Evolutionary conservation across 768 basidiomycete species (phyloP).

Genomic region (Tephrocybe rancida): DNA sequence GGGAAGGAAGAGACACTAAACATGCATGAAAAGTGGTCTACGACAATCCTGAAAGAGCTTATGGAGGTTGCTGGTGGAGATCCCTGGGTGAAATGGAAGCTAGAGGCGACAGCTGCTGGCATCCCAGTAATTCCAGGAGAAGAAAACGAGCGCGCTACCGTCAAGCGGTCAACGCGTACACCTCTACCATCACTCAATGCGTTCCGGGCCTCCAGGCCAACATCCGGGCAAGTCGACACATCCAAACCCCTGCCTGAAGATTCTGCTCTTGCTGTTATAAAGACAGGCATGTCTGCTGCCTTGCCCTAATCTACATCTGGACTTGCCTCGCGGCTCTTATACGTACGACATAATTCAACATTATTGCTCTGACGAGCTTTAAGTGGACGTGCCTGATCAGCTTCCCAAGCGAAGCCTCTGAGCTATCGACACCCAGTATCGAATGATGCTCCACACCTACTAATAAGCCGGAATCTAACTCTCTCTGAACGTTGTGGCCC

Average conservation of each 20-base stretch:
- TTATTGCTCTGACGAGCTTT: too few relatives aligned
- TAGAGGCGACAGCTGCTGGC: conserved; percentile 45
- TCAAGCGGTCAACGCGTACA: conserved; percentile 21
- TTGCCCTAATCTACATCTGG: conserved; percentile 20
- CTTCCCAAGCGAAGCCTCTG: too few relatives aligned
- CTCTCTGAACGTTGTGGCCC: too few relatives aligned
- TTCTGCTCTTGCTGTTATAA: neutral
- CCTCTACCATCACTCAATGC: conserved; percentile 26
- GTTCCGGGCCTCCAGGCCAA: conserved; percentile 12
- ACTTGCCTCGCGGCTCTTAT: neutral
- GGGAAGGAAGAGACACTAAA: conserved; percentile 50
- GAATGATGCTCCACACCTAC: too few relatives aligned
- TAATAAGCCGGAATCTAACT: too few relatives aligned
- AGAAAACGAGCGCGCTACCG: conserved; percentile 26
- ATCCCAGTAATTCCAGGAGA: conserved; percentile 51
- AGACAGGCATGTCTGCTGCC: conserved; percentile 26
- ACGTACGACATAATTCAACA: conserved; percentile 7
- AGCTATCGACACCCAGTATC: too few relatives aligned
- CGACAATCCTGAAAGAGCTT: conserved; percentile 65
- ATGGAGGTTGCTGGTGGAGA: conserved; percentile 68
- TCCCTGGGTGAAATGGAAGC: conserved; percentile 59
- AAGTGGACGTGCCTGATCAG: too few relatives aligned
- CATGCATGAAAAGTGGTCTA: conserved; percentile 71
- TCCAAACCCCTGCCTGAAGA: conserved; percentile 9
- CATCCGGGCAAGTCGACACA: conserved; percentile 1